Evolutionary conservation across 2,329 filamentous ascomycete species (phyloP), one percentile per base, ranked within the genome.

Genomic region (Neoarthrinium moseri): DNA sequence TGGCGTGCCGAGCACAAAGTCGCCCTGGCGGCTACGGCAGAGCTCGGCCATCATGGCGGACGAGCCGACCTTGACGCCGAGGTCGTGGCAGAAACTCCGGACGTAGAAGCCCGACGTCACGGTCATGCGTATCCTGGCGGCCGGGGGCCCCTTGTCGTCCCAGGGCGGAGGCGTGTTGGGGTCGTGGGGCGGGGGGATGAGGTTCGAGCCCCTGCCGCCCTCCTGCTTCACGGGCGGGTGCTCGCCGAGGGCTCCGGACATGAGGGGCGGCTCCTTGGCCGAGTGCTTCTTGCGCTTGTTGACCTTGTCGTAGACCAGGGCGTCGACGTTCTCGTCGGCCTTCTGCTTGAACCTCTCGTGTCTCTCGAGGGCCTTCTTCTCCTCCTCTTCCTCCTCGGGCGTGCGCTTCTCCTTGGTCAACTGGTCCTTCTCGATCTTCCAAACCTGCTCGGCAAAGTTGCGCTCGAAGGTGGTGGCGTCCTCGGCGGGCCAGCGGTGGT

Each of bases 31-130:
- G 4, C 83, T 87, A 45, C 94, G 85, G 46, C 87, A 79, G 17
- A 99, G 80, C 56, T 87, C 84, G 18, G 88, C 83, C 92, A 99
- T 97, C 54, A 94, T 76, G 26, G 80, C 94, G 20, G 89, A 83
- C 11, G 90, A 95, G 43, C 81, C 83, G 12, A 96, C 77, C 55
- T 89, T 90, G 54, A 84, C 75, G 18, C 92, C 94, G 4, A 99
- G 77, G 59, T 99, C 94, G 63, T 97, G 91, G 57, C 90, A 91
- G 56, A 99, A 83, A 47, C 88, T 95, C 51, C 94, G 87, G 12
- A 99, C 91, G 66, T 99, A 99, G 74, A 96, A 99, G 30, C 94
- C 94, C 1, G 91, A 95, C 2, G 91, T 91, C 42, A 96, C 92
- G 1, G 89, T 95, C 81, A 99, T 90, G 47, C 87, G 84, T 49